phyloP scores from a whole-genome alignment of 495 filamentous ascomycete species.

The Hypoxylon trugodes region DNA sequence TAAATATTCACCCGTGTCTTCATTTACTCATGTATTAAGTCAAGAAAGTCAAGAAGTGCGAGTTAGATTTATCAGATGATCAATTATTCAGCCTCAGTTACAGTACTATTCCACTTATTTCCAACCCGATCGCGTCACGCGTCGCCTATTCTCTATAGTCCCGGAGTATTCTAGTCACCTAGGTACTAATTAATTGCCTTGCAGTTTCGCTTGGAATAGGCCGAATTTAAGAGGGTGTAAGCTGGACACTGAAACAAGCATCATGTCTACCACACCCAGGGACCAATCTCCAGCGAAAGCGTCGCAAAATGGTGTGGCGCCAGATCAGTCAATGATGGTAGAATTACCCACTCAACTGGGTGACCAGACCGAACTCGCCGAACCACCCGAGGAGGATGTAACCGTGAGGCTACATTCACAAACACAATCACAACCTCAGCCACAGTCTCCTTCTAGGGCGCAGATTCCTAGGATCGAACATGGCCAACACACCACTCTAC shows the following conservation, averaged over 20 bases:
- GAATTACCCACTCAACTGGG: constrained; percentile 41
- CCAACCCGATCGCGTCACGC: constrained; percentile 28
- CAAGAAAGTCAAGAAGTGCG: background rate
- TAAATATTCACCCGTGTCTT: background rate
- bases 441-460: constrained; percentile 42
- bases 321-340: constrained; percentile 47
- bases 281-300: constrained; percentile 36
- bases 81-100: constrained; percentile 1
- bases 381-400: constrained; percentile 27
- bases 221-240: background rate
- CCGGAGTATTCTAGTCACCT: constrained; percentile 31
- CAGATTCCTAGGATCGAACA: constrained; percentile 52
- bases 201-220: background rate
- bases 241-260: background rate
- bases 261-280: constrained; percentile 44
- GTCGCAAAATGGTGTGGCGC: constrained; percentile 25
- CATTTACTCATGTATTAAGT: constrained; percentile 11
- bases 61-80: constrained; percentile 16
- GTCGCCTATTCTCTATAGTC: constrained; percentile 28
- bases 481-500: constrained; percentile 31
- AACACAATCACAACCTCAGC: constrained; percentile 23
- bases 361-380: constrained; percentile 24
- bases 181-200: constrained; percentile 4
- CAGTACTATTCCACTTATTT: constrained; percentile 18
- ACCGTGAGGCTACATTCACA: constrained; percentile 46